Conservation (phyloP, 2,329 filamentous ascomycete species). For the Golovinomyces cichoracearum region DNA sequence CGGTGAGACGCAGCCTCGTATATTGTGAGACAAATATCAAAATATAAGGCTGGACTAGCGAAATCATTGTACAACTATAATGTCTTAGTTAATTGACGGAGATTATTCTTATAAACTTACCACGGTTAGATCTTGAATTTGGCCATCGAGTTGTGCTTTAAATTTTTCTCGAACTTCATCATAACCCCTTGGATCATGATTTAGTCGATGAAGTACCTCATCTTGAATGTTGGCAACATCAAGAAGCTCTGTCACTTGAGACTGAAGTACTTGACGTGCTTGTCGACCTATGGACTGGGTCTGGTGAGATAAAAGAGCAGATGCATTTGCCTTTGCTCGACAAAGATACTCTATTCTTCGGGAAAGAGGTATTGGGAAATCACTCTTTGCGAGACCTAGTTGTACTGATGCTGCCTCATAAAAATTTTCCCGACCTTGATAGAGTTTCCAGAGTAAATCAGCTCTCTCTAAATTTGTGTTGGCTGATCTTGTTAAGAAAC, state of each 20-base stretch:
- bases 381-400: constrained; percentile 55
- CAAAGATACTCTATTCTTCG: constrained; percentile 74
- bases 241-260: constrained; percentile 61
- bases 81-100: constrained; percentile 2
- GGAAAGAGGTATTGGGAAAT: constrained; percentile 54
- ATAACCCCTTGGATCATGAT: neutral
- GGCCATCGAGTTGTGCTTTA: constrained; percentile 44
- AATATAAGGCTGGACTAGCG: constrained; percentile 74
- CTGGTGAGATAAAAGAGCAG: constrained; percentile 27
- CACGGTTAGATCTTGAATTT: constrained; percentile 47
- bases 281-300: constrained; percentile 53
- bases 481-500: constrained; percentile 58
- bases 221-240: constrained; percentile 91
- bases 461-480: constrained; percentile 48
- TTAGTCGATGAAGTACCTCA: constrained; percentile 54
- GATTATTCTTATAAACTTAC: constrained; percentile 24
- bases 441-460: constrained; percentile 80
- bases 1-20: constrained; percentile 81
- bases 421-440: constrained; percentile 59
- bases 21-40: constrained; percentile 77
- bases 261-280: constrained; percentile 59
- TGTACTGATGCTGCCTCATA: constrained; percentile 76
- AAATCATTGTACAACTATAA: constrained; percentile 70
- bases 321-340: constrained; percentile 75
- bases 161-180: constrained; percentile 27